phyloP scores from a whole-genome alignment of 2,329 filamentous ascomycete genomes.

The Colletotrichum paranaense region DNA sequence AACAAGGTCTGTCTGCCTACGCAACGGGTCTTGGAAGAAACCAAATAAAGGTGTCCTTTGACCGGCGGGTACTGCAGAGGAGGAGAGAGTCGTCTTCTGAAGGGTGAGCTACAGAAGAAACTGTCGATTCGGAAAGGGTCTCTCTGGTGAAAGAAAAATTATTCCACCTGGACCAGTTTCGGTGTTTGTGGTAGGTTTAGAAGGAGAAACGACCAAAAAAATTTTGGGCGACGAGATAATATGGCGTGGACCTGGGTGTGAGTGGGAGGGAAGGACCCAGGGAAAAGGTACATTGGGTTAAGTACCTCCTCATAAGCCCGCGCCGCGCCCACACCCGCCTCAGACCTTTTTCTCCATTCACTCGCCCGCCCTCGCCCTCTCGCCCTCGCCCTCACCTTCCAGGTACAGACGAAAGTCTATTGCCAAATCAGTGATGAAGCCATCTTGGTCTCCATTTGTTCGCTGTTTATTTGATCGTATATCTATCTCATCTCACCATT shows the following conservation, averaged over 20 bases:
- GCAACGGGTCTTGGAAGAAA: conserved; percentile 25
- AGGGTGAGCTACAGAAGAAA: conserved; percentile 39
- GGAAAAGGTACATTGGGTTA: conserved; percentile 21
- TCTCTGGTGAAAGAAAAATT: conserved; percentile 36
- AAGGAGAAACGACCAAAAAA: conserved; percentile 28
- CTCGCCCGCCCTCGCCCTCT: background rate
- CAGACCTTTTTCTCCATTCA: background rate
- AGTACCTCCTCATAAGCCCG: conserved; percentile 12
- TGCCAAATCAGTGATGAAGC: too few species aligned
- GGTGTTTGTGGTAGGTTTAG: conserved; percentile 37
- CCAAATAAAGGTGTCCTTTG: conserved; percentile 27
- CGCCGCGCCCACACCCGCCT: conserved; percentile 1
- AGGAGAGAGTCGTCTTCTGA: conserved; percentile 39
- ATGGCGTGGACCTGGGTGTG: conserved; percentile 30
- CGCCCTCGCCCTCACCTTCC: background rate
- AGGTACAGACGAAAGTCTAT: background rate
- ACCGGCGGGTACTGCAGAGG: conserved; percentile 29
- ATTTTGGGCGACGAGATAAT: conserved; percentile 37
- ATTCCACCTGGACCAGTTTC: conserved; percentile 37
- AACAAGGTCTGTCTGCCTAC: conserved; percentile 26
- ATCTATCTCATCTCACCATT: background rate
- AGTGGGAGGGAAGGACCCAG: conserved; percentile 32
- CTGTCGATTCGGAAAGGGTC: conserved; percentile 33
- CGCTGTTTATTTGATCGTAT: background rate
- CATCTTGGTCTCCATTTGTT: background rate